Evolutionary conservation across 2,329 filamentous ascomycete species (phyloP).

Genomic region (Pezicula rhizophila): DNA sequence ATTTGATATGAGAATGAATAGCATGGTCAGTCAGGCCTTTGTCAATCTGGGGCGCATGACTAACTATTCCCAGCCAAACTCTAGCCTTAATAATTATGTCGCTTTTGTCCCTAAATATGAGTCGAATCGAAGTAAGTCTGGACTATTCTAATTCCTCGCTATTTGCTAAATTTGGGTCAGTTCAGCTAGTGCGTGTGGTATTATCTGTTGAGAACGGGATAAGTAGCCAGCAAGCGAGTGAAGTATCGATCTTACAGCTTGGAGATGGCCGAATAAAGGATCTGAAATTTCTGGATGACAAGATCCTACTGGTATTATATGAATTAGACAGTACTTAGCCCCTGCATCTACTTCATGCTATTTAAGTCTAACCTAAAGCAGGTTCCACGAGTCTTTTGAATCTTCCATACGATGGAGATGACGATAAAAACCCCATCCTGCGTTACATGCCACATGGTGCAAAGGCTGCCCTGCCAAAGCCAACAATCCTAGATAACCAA

Average conservation of each 20-base stretch:
- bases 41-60: neutral
- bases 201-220: conserved; percentile 25
- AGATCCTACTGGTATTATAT: conserved; percentile 23
- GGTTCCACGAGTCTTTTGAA: conserved; percentile 16
- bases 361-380: conserved; percentile 4
- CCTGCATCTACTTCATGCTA: neutral
- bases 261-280: conserved; percentile 25
- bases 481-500: conserved; percentile 12
- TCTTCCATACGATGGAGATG: conserved; percentile 15
- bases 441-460: too few relatives aligned
- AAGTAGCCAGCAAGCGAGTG: conserved; percentile 17
- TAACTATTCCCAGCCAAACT: conserved; percentile 9
- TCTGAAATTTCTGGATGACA: conserved; percentile 23
- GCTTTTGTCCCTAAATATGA: conserved; percentile 19
- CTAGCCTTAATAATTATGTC: conserved; percentile 13
- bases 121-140: conserved; percentile 17
- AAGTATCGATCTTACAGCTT: conserved; percentile 18
- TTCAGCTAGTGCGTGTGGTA: conserved; percentile 21
- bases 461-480: neutral
- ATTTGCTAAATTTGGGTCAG: conserved; percentile 9
- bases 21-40: conserved; percentile 11
- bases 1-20: conserved; percentile 22
- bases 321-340: conserved; percentile 17
- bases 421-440: neutral
- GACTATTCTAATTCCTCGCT: conserved; percentile 1